A percentile compares a stretch with the other conserved stretches of the same genome.
Conservation (phyloP, 73 alveolate genomes). For the Paramecium sexaurelia region DNA sequence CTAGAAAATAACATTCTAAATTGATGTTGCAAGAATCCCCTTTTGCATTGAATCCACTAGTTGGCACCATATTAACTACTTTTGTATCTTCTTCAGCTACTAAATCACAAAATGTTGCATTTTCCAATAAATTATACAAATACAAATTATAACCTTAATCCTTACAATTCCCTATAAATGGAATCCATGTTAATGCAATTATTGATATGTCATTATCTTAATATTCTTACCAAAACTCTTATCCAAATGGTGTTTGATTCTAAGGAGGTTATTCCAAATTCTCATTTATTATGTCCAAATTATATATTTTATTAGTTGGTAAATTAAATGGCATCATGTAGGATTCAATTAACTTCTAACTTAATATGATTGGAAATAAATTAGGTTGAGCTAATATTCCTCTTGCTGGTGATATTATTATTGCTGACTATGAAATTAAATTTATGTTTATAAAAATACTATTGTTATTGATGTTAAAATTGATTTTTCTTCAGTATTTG, state of each 20-base stretch:
- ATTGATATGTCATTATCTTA: neutral
- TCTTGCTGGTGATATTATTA: slow-evolving; percentile 18
- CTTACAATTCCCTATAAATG: slow-evolving; percentile 58
- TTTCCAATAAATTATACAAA: slow-evolving; percentile 43
- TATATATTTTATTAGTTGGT: neutral
- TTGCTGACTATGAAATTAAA: slow-evolving; percentile 8
- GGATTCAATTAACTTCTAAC: neutral
- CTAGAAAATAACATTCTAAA: slow-evolving; percentile 34
- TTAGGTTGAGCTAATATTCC: neutral
- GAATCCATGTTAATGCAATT: slow-evolving; percentile 46
- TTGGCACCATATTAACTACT: neutral
- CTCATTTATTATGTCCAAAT: neutral
- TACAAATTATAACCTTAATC: slow-evolving; percentile 50
- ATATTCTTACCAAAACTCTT: slow-evolving; percentile 41
- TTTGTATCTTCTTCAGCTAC: neutral
- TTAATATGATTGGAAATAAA: neutral
- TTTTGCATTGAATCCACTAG: neutral
- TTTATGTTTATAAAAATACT: neutral
- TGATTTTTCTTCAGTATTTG: neutral
- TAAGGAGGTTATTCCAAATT: neutral
- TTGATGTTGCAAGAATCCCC: slow-evolving; percentile 34
- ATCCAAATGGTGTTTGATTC: neutral
- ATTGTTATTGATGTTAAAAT: neutral
- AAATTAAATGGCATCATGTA: slow-evolving; percentile 37
- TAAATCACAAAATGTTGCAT: neutral